Evolutionary conservation across 345 rosid species (phyloP), one percentile per base, ranked within the genome.

Genomic region (Boechera retrofracta): DNA sequence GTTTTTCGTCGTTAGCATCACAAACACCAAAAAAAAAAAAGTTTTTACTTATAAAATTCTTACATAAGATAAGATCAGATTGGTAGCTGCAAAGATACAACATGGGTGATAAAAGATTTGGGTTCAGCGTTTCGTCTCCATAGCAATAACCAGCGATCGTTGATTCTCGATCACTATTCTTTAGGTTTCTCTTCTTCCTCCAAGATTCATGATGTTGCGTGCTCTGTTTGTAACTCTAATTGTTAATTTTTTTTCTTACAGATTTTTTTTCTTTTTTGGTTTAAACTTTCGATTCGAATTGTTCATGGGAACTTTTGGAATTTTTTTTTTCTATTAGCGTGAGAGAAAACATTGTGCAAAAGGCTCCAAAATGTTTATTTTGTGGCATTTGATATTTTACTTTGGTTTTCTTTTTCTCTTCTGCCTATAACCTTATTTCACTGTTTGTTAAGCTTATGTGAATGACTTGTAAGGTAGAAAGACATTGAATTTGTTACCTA

Each of bases 141-240:
- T 69, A 77, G 45, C 59, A 77, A 77, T 70, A 70, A 77, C 71
- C 49, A 70, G 68, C 64, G 76, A 71, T 77, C 53, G 80, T 77
- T 77, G 76, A 77, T 77, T 71, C 80, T 47, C 76, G 75, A 77
- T 77, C 75, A 62, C 71, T 54, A 63, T 76, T 77, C 77, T 77
- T 77, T 77, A 64, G 81, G 76, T 29, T 64, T 57, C 39, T 29
- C 41, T 47, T 29, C 29, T 53, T 69, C 33, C 39, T 53, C 36
- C n/a, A 52, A 13, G 63, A 69, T 64, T 64, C 67, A 48, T 77
- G 24, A 57, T 77, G 81, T 77, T 77, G 81, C 71, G 81, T 77
- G 81, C 47, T 77, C 56, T 77, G 81, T 64, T 77, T 77, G 77
- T 77, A 77, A 77, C 57, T 77, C 77, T 77, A 71, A 71, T 64